phyloP scores from a whole-genome alignment of 805 yeast species.

The Middelhovenomyces tepae region DNA sequence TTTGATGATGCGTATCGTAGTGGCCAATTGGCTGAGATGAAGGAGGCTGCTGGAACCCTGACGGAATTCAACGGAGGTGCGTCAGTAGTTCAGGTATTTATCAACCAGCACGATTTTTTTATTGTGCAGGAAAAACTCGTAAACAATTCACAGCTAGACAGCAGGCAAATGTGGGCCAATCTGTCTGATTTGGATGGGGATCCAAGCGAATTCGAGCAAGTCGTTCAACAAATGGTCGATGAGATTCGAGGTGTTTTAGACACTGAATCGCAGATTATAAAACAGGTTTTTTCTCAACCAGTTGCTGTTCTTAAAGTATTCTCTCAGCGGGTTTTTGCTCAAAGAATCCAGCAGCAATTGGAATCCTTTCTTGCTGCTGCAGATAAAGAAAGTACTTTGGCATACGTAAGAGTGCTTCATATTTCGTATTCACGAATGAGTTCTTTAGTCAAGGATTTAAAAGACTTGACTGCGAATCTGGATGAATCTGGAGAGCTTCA shows the following conservation, averaged over 20 bases:
- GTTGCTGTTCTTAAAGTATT: conserved; percentile 60
- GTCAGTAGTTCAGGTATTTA: conserved; percentile 72
- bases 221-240: conserved; percentile 44
- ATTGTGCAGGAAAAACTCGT: conserved; percentile 38
- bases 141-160: conserved; percentile 22
- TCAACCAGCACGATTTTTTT: conserved; percentile 70
- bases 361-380: conserved; percentile 55
- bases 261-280: conserved; percentile 65
- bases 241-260: conserved; percentile 51
- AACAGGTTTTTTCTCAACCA: conserved; percentile 63
- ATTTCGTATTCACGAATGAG: conserved; percentile 51
- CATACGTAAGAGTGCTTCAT: conserved; percentile 70
- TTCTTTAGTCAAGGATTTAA: conserved; percentile 54
- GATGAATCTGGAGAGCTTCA: conserved; percentile 35
- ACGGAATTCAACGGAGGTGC: conserved; percentile 78
- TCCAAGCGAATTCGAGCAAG: conserved; percentile 40
- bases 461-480: conserved; percentile 35
- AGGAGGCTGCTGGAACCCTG: conserved; percentile 61
- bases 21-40: conserved; percentile 62
- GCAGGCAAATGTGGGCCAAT: conserved; percentile 41
- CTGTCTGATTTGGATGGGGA: conserved; percentile 52
- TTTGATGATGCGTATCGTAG: conserved; percentile 69
- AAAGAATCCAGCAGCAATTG: conserved; percentile 40
- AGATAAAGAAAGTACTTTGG: conserved; percentile 47
- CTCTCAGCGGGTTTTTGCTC: conserved; percentile 68